phyloP scores from a whole-genome alignment of 768 basidiomycete species.

The Tulasnella sp. region DNA sequence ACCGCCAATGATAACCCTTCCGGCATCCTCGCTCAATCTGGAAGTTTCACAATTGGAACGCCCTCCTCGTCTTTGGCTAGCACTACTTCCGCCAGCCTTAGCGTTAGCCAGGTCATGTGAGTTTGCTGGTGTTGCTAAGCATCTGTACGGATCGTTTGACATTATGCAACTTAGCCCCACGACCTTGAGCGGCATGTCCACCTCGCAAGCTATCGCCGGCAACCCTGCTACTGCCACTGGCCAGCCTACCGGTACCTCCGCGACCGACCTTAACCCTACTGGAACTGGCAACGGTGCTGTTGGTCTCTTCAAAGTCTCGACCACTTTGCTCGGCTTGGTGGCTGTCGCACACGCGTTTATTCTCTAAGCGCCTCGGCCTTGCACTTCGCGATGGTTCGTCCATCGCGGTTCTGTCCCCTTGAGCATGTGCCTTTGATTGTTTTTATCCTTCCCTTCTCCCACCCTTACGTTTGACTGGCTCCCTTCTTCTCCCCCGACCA shows the following conservation, averaged over 20 bases:
- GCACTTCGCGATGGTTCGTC: not conserved
- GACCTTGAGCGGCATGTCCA: conserved; percentile 3
- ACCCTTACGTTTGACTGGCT: no score
- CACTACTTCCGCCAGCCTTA: not conserved
- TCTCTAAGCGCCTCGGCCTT: not conserved
- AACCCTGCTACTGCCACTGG: not conserved
- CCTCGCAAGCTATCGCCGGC: not conserved
- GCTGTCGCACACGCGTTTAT: conserved; percentile 2
- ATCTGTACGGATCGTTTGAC: not conserved
- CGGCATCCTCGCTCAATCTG: conserved; percentile 12
- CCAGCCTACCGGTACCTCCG: conserved; percentile 2
- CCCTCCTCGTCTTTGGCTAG: not conserved
- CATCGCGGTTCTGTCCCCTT: not conserved
- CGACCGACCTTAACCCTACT: not conserved
- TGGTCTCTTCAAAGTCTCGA: conserved; percentile 8
- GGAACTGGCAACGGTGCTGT: conserved; percentile 3
- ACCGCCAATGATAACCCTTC: not conserved
- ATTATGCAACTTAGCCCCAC: not conserved
- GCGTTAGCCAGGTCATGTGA: not conserved
- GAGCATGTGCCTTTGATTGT: no score
- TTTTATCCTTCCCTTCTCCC: no score
- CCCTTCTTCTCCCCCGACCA: no score
- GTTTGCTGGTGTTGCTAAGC: not conserved
- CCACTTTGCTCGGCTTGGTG: not conserved
- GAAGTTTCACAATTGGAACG: not conserved